Percentiles rank a stretch among this genome's conserved stretches.
Conservation (phyloP, 805 yeast genomes). For the Lipomyces anomalus region DNA sequence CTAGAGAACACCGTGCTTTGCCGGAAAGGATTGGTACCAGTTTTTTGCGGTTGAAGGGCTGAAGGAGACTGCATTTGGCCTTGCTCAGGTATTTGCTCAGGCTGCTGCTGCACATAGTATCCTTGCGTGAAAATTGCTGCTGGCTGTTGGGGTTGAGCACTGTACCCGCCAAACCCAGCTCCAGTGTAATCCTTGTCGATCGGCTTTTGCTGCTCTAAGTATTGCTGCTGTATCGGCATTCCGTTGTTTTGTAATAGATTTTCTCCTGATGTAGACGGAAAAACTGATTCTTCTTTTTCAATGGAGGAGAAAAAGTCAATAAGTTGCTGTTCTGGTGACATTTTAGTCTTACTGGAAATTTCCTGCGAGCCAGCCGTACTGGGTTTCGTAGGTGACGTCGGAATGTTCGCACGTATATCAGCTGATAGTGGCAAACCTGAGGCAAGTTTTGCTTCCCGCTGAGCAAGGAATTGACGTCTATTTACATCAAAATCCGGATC, state of each 20-base stretch:
- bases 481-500: conserved; percentile 81
- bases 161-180: conserved; percentile 27
- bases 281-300: conserved; percentile 25
- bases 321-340: conserved; percentile 17
- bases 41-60: conserved; percentile 4
- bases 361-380: conserved; percentile 9
- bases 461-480: conserved; percentile 69
- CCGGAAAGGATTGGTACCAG: conserved; percentile 19
- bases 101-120: conserved; percentile 5
- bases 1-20: conserved; percentile 5
- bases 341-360: conserved; percentile 22
- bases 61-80: background rate
- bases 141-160: conserved; percentile 18
- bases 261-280: conserved; percentile 13
- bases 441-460: conserved; percentile 43
- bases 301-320: conserved; percentile 21
- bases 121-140: conserved; percentile 5
- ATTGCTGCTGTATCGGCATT: conserved; percentile 5
- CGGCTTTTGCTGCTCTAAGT: conserved; percentile 1
- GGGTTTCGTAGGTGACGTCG: conserved; percentile 3
- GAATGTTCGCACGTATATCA: conserved; percentile 4
- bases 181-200: conserved; percentile 24
- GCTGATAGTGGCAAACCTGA: no score
- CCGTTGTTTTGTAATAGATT: background rate
- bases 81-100: background rate